phyloP scores from a whole-genome alignment of 352 stramenopile genomes.

The Phytophthora multivora region DNA sequence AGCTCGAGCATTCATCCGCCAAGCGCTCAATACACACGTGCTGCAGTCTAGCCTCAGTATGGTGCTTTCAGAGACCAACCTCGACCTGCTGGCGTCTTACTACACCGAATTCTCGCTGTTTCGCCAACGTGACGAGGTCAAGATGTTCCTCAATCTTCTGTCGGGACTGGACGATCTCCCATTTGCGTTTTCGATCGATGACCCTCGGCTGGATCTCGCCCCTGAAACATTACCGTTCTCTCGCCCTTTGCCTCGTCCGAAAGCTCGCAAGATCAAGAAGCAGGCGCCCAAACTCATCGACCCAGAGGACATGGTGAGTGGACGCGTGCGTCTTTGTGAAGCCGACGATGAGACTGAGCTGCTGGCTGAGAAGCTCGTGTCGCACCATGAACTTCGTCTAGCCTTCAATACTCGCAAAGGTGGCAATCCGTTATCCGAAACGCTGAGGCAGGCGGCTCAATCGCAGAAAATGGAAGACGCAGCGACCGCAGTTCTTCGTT shows the following conservation, averaged over 20 bases:
- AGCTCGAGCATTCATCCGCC: conserved; percentile 72
- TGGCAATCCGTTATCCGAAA: conserved; percentile 78
- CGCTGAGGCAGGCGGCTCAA: conserved; percentile 58
- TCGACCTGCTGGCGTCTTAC: conserved; percentile 79
- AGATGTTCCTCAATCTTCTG: conserved; percentile 76
- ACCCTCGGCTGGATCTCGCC: conserved; percentile 61
- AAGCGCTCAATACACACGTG: conserved; percentile 86
- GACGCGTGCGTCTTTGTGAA: conserved; percentile 70
- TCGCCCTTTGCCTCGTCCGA: conserved; percentile 57
- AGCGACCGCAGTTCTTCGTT: conserved; percentile 69
- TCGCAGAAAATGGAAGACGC: conserved; percentile 77
- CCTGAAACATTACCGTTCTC: conserved; percentile 80
- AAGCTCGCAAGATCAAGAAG: conserved; percentile 56
- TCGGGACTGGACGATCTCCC: conserved; percentile 63
- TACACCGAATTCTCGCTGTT: conserved; percentile 83
- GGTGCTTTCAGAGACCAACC: conserved; percentile 72
- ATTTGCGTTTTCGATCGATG: conserved; percentile 86
- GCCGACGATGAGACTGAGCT: conserved; percentile 68
- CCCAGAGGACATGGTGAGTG: conserved; percentile 82
- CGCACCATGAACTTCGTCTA: conserved; percentile 70
- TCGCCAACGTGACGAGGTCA: conserved; percentile 77
- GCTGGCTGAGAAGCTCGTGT: conserved; percentile 76
- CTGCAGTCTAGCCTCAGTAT: conserved; percentile 71
- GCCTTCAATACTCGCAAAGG: conserved; percentile 77
- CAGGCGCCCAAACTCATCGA: conserved; percentile 77